Conservation (phyloP, 73 alveolate genomes). For the Blepharisma stoltei region DNA sequence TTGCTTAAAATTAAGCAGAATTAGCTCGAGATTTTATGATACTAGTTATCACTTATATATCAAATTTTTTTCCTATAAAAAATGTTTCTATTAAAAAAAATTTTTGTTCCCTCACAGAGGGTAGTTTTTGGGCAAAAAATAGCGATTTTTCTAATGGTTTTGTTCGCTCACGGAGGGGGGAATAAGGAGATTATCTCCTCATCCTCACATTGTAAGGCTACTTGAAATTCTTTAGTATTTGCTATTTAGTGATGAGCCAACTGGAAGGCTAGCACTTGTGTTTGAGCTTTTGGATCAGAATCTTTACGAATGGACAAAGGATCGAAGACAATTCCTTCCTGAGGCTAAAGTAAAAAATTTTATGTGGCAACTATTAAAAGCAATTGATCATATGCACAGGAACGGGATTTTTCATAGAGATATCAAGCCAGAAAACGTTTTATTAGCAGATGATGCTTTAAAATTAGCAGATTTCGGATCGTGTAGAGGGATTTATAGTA, state of each 20-base stretch:
- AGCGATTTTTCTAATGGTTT: too few species aligned
- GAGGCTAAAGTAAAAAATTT: slow-evolving; percentile 86
- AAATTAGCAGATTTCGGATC: slow-evolving; percentile 93
- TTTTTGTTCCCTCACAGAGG: too few species aligned
- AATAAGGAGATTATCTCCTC: slow-evolving; percentile 74
- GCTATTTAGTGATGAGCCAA: slow-evolving; percentile 85
- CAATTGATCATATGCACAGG: slow-evolving; percentile 95
- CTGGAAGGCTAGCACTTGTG: slow-evolving; percentile 98
- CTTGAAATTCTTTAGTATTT: slow-evolving; percentile 56
- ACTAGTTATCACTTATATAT: too few species aligned
- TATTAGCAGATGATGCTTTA: slow-evolving; percentile 49
- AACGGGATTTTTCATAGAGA: slow-evolving; percentile 95
- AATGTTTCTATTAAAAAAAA: too few species aligned
- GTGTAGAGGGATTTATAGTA: slow-evolving; percentile 87
- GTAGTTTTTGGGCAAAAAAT: too few species aligned
- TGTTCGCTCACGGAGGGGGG: too few species aligned
- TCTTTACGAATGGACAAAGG: slow-evolving; percentile 96
- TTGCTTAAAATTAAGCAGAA: too few species aligned
- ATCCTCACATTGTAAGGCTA: slow-evolving; percentile 93
- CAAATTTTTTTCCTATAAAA: too few species aligned
- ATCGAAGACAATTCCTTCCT: slow-evolving; percentile 78
- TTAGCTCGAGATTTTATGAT: too few species aligned
- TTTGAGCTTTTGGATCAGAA: slow-evolving; percentile 98
- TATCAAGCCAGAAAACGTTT: slow-evolving; percentile 70
- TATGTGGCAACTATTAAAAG: slow-evolving; percentile 85